Conservation (phyloP, 768 basidiomycete species). For the Lentinula sp. region DNA sequence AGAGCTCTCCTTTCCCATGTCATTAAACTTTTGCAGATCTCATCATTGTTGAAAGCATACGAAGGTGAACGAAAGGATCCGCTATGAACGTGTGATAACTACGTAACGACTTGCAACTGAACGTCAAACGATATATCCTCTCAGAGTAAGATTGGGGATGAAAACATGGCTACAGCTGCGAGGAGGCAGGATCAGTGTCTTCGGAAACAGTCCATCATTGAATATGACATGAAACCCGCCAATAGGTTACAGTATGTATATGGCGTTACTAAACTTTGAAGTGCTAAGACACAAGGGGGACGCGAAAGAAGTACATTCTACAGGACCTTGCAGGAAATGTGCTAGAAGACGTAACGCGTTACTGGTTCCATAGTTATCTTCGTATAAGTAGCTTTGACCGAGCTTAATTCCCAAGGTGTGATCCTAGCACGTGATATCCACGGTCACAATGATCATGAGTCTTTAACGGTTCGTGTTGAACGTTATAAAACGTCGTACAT, state of each 20-base stretch:
- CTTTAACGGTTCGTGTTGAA: neutral
- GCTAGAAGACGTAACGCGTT: no score
- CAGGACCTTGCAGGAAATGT: neutral
- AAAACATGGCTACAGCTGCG: conserved; percentile 10
- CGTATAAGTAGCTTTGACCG: no score
- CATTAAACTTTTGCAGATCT: conserved; percentile 34
- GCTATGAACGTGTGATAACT: conserved; percentile 40
- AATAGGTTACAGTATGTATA: neutral
- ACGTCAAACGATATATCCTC: conserved; percentile 51
- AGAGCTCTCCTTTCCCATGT: conserved; percentile 24
- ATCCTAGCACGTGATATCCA: neutral
- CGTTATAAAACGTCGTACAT: neutral
- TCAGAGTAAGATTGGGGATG: conserved; percentile 49
- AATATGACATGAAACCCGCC: neutral
- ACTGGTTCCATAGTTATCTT: no score
- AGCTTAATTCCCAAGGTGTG: no score
- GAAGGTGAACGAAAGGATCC: conserved; percentile 28
- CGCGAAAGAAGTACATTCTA: neutral
- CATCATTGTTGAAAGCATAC: conserved; percentile 44
- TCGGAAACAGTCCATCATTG: neutral
- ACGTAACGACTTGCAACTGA: conserved; percentile 44
- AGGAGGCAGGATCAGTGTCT: neutral
- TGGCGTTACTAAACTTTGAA: neutral
- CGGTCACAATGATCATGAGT: neutral
- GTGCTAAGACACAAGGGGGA: neutral